phyloP scores from a whole-genome alignment of 176 grass and related monocot genomes.

The Pontederia crassipes region DNA sequence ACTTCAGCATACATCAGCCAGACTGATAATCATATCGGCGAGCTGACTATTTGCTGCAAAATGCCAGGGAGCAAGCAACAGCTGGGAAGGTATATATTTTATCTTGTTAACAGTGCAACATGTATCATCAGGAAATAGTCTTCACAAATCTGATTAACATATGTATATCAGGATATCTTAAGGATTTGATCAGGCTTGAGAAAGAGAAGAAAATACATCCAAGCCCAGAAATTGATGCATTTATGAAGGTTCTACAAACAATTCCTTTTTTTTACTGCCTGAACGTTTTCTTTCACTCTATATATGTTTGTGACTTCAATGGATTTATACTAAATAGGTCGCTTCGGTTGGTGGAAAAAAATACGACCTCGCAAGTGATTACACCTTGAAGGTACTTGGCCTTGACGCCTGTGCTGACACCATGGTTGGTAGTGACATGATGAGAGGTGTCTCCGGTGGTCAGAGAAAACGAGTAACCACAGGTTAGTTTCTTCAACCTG shows the following conservation, averaged over 20 bases:
- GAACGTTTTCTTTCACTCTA: too few relatives aligned
- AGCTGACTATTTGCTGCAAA: conserved; percentile 55
- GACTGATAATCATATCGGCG: conserved; percentile 60
- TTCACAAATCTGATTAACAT: background rate
- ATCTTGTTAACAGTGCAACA: background rate
- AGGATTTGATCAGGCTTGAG: conserved; percentile 47
- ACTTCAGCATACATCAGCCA: conserved; percentile 78
- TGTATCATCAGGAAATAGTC: too few relatives aligned
- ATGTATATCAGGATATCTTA: conserved; percentile 44
- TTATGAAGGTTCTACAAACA: conserved; percentile 54
- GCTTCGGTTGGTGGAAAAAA: conserved; percentile 39
- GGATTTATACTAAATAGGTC: conserved; percentile 26
- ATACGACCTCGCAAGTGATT: conserved; percentile 51
- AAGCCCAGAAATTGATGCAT: conserved; percentile 70
- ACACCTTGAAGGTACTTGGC: conserved; percentile 55
- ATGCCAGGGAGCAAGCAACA: conserved; percentile 63
- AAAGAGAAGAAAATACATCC: conserved; percentile 36
- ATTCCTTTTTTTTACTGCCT: background rate
- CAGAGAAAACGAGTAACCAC: conserved; percentile 72
- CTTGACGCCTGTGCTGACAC: conserved; percentile 68
- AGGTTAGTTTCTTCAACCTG: conserved; percentile 20
- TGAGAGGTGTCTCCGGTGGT: conserved; percentile 71
- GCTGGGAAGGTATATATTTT: conserved; percentile 35
- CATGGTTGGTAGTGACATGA: conserved; percentile 63
- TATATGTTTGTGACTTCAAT: background rate